phyloP scores from a whole-genome alignment of 1,284 basidiomycete genomes.

The Papiliotrema fonsecae region DNA sequence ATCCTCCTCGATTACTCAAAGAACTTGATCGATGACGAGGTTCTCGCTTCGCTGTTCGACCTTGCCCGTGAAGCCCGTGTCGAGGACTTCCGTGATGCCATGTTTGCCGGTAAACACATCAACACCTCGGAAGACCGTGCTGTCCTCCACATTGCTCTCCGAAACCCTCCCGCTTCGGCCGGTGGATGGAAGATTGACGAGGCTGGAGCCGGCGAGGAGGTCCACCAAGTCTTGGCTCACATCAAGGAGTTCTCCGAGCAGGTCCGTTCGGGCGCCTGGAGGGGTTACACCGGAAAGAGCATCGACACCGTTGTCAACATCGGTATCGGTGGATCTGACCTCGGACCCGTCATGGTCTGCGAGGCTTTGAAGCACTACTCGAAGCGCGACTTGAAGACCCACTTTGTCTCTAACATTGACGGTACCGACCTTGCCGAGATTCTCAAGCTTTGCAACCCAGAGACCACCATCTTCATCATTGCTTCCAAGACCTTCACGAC shows the following conservation, averaged over 20 bases:
- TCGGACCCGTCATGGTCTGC: constrained; percentile 98
- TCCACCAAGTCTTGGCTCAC: constrained; percentile 77
- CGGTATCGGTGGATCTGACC: constrained; percentile 95
- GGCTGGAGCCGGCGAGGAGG: constrained; percentile 69
- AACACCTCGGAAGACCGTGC: constrained; percentile 97
- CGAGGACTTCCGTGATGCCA: constrained; percentile 79
- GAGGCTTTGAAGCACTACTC: constrained; percentile 93
- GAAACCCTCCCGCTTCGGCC: constrained; percentile 62
- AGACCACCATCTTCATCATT: constrained; percentile 94
- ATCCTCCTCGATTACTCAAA: constrained; percentile 96
- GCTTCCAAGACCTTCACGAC: constrained; percentile 99
- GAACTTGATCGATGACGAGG: constrained; percentile 85
- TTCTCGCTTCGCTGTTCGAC: constrained; percentile 68
- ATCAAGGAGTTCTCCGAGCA: constrained; percentile 85
- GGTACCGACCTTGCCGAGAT: constrained; percentile 95
- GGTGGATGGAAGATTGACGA: constrained; percentile 64
- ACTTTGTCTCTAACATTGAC: constrained; percentile 98
- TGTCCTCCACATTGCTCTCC: constrained; percentile 89
- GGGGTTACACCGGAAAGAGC: constrained; percentile 92
- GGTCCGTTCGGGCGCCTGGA: constrained; percentile 83
- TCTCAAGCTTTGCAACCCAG: constrained; percentile 74
- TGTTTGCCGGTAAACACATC: constrained; percentile 95
- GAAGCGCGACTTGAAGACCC: constrained; percentile 77
- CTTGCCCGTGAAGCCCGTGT: constrained; percentile 83
- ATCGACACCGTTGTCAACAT: constrained; percentile 97